Conservation (phyloP, 768 basidiomycete genomes). For the Leccinum obscurum region DNA sequence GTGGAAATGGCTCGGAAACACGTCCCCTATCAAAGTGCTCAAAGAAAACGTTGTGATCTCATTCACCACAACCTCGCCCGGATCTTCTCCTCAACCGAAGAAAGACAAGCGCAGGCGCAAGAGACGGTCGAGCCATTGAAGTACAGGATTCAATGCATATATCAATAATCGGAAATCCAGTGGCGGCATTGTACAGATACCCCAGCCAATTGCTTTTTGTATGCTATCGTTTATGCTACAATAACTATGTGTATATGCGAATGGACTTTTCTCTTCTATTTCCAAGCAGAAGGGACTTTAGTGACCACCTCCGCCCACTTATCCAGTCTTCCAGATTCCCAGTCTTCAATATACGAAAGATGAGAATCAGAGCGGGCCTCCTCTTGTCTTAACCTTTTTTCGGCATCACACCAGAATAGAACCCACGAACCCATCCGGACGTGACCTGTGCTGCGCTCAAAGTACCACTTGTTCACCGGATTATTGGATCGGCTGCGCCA, state of each 20-base stretch:
- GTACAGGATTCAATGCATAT: background rate
- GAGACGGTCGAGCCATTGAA: constrained; percentile 30
- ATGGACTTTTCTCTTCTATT: constrained; percentile 28
- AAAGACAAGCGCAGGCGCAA: constrained; percentile 32
- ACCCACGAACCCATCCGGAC: constrained; percentile 84
- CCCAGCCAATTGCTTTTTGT: background rate
- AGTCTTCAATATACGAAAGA: constrained; percentile 71
- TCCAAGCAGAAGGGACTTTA: constrained; percentile 82
- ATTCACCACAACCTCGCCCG: constrained; percentile 28
- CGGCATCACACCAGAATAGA: constrained; percentile 98
- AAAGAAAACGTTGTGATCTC: constrained; percentile 41
- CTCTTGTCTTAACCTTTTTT: constrained; percentile 75
- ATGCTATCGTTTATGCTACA: constrained; percentile 9
- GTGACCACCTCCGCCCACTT: constrained; percentile 68
- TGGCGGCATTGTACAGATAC: background rate
- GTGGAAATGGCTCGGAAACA: constrained; percentile 49
- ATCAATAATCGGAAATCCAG: background rate
- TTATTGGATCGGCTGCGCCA: constrained; percentile 95
- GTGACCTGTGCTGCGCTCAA: constrained; percentile 92
- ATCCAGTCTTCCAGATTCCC: constrained; percentile 70
- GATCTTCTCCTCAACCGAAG: constrained; percentile 29
- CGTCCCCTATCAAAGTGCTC: constrained; percentile 22
- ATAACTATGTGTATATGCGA: constrained; percentile 8
- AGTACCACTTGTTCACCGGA: constrained; percentile 99
- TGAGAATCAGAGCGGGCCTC: constrained; percentile 63